Conservation (phyloP, 1,284 basidiomycete species). For the Boletus austroedulis region DNA sequence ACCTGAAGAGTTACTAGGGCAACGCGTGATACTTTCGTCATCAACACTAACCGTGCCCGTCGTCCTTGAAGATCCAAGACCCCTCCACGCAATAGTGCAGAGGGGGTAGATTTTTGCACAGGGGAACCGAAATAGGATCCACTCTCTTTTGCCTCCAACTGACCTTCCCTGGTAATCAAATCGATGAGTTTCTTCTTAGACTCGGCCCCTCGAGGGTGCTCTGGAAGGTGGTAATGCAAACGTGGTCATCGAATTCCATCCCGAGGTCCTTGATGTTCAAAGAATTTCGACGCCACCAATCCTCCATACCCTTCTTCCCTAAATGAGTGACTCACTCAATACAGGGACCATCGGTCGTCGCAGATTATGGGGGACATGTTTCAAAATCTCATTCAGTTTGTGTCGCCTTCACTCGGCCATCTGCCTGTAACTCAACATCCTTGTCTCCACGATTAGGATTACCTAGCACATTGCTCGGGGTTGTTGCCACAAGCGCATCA, state of each 20-base stretch:
- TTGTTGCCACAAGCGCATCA: background rate
- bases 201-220: conserved; percentile 8
- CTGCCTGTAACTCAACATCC: background rate
- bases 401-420: background rate
- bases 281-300: conserved; percentile 30
- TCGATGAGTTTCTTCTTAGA: conserved; percentile 16
- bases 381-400: background rate
- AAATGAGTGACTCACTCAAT: conserved; percentile 16
- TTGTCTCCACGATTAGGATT: background rate
- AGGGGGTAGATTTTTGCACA: background rate
- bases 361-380: background rate
- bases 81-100: background rate
- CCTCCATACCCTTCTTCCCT: conserved; percentile 23
- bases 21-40: background rate
- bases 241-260: conserved; percentile 30
- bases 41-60: background rate
- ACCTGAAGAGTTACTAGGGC: background rate
- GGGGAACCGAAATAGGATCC: conserved; percentile 21
- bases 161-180: conserved; percentile 10
- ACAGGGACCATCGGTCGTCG: background rate
- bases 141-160: conserved; percentile 7
- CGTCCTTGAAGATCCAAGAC: background rate
- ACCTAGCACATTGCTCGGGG: background rate
- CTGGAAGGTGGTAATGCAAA: conserved; percentile 23
- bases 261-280: background rate